These are phyloP conservation scores for Boletus sensibilis DNA, from an alignment of 768 basidiomycete species.

Conservation along the genomic window DNA sequence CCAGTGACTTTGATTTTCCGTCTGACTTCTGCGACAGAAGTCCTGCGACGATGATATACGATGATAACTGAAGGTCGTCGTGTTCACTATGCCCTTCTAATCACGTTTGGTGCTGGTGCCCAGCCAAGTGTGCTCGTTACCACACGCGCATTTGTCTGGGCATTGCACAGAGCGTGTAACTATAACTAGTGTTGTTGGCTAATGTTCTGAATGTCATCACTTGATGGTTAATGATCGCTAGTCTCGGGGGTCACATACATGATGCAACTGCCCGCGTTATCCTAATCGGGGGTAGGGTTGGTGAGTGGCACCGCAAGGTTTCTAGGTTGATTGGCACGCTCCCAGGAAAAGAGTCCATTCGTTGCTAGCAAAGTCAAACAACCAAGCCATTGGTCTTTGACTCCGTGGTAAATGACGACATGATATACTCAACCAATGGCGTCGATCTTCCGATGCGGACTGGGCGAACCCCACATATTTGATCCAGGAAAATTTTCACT, in stretches of 20 bases:
- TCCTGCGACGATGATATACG: slow-evolving; percentile 7
- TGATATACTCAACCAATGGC: background rate
- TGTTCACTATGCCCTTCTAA: background rate
- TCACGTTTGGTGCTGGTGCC: background rate
- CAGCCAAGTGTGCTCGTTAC: background rate
- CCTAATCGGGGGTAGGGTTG: background rate
- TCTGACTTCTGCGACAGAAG: background rate
- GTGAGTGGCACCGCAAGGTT: background rate
- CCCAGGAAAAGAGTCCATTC: background rate
- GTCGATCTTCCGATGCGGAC: background rate
- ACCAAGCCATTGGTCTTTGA: background rate
- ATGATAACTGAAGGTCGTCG: background rate
- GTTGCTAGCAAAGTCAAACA: background rate
- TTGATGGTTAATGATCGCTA: background rate
- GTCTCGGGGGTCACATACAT: background rate
- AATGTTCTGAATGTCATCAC: background rate
- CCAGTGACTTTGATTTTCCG: no score
- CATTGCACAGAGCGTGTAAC: background rate
- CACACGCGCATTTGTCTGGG: background rate
- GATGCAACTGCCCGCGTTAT: no score
- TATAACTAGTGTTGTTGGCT: background rate
- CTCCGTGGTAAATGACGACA: background rate
- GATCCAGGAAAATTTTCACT: no score
- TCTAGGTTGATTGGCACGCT: background rate
- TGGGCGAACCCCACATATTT: no score